These are phyloP conservation scores for Trichophyton schoenleinii DNA, from an alignment of 2,329 filamentous ascomycete species.

Conservation along the genomic window DNA sequence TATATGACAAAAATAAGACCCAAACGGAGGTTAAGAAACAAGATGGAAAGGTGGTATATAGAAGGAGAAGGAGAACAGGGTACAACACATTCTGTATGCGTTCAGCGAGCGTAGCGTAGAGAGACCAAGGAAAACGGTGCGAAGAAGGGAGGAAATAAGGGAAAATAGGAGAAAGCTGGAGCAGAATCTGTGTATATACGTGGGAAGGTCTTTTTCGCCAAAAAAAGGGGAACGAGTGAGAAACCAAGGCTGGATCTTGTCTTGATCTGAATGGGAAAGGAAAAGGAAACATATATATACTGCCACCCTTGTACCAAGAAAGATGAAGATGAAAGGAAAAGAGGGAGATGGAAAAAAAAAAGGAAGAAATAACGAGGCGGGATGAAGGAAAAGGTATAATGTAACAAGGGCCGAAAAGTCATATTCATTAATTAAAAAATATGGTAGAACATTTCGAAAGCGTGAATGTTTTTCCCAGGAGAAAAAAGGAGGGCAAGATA, in stretches of 20 bases:
- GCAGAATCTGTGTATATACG: not conserved
- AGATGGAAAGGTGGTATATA: not conserved
- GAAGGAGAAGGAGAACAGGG: not conserved
- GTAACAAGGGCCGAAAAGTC: not conserved
- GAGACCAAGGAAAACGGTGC: not conserved
- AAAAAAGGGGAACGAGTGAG: not conserved
- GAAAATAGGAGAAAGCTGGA: not conserved
- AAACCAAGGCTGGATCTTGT: not conserved
- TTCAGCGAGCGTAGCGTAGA: not conserved
- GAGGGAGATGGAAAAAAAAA: not conserved
- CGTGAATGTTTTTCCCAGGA: slow-evolving; percentile 9
- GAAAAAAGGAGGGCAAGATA: slow-evolving; percentile 11
- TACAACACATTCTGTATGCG: not conserved
- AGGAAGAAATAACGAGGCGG: not conserved
- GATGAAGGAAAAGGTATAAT: not conserved
- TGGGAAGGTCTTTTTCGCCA: not conserved
- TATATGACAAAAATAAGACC: not conserved
- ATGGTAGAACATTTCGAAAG: slow-evolving; percentile 9
- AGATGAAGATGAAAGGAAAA: not conserved
- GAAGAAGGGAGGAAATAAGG: not conserved
- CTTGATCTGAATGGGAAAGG: not conserved
- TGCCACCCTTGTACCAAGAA: not conserved
- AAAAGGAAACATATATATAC: not conserved
- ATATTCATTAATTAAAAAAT: slow-evolving; percentile 1
- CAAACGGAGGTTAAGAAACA: not conserved